phyloP scores from a whole-genome alignment of 495 filamentous ascomycete species.

The Opeltia flavorubescens region DNA sequence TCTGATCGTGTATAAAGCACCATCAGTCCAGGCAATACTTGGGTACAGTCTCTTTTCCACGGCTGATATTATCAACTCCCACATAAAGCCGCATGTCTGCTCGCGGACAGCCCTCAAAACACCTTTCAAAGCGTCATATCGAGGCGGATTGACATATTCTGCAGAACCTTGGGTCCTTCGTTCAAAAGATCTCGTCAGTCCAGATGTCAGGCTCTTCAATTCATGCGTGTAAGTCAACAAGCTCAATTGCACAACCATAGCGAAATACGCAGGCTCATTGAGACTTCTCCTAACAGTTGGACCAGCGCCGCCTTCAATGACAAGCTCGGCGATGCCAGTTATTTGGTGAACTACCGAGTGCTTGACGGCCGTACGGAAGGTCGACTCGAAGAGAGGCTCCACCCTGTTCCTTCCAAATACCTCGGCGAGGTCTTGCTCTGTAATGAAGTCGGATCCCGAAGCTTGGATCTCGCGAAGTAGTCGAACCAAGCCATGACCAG shows the following conservation, averaged over 20 bases:
- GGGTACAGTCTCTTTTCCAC: slow-evolving; percentile 1
- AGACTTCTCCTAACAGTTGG: slow-evolving; percentile 10
- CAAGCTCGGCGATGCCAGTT: slow-evolving; percentile 6
- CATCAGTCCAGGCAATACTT: neutral
- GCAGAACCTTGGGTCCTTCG: neutral
- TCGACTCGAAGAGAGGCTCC: slow-evolving; percentile 5
- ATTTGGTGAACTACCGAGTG: slow-evolving; percentile 8
- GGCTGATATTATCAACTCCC: slow-evolving; percentile 1
- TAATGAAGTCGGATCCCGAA: slow-evolving; percentile 10
- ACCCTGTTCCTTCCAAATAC: slow-evolving; percentile 9
- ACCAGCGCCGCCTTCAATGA: slow-evolving; percentile 11
- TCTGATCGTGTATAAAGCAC: neutral
- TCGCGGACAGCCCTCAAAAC: slow-evolving; percentile 1
- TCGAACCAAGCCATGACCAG: neutral
- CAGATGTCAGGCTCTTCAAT: neutral
- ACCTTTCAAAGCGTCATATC: slow-evolving; percentile 1
- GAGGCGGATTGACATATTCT: neutral
- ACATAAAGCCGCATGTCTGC: slow-evolving; percentile 3
- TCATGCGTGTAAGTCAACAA: neutral
- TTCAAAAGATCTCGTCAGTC: neutral
- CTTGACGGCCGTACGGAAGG: slow-evolving; percentile 8
- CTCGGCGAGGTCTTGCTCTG: slow-evolving; percentile 7
- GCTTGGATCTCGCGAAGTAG: neutral
- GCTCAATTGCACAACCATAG: slow-evolving; percentile 11
- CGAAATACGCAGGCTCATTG: slow-evolving; percentile 7